Percentiles rank a stretch among this genome's conserved stretches.
Evolutionary conservation across 1,284 basidiomycete genomes (phyloP).

Genomic region (Lignosus rhinocerotis): DNA sequence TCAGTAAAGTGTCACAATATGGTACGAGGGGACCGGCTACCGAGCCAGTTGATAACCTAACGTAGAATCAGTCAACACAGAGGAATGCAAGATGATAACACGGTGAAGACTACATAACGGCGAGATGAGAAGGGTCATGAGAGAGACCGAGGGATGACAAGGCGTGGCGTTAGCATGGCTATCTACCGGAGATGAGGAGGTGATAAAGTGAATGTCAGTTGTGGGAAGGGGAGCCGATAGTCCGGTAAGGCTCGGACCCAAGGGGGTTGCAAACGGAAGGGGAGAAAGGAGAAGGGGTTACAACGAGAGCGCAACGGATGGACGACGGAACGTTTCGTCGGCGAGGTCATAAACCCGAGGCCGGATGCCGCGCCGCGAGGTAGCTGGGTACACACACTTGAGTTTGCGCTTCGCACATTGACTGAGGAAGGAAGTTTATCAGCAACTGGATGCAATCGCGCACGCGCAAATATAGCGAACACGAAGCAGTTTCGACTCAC

Average conservation of each 20-base stretch:
- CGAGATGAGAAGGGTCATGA: background rate
- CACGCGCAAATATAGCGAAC: background rate
- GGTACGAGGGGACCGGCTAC: background rate
- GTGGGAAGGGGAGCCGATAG: conserved; percentile 23
- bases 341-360: conserved; percentile 27
- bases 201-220: conserved; percentile 11
- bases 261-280: conserved; percentile 8
- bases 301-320: conserved; percentile 13
- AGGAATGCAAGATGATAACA: background rate
- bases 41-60: background rate
- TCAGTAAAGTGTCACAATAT: background rate
- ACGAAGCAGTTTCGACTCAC: conserved; percentile 32
- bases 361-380: conserved; percentile 36
- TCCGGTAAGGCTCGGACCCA: conserved; percentile 25
- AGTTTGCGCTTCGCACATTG: conserved; percentile 40
- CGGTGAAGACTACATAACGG: background rate
- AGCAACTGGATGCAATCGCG: background rate
- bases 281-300: conserved; percentile 1
- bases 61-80: background rate
- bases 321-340: conserved; percentile 21
- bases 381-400: conserved; percentile 36
- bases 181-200: conserved; percentile 14
- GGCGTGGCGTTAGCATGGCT: conserved; percentile 2
- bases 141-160: conserved; percentile 1
- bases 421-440: conserved; percentile 7